These are phyloP conservation scores for Gardenia jasminoides DNA, from an alignment of 257 asterid genomes.

Conservation along the genomic window DNA sequence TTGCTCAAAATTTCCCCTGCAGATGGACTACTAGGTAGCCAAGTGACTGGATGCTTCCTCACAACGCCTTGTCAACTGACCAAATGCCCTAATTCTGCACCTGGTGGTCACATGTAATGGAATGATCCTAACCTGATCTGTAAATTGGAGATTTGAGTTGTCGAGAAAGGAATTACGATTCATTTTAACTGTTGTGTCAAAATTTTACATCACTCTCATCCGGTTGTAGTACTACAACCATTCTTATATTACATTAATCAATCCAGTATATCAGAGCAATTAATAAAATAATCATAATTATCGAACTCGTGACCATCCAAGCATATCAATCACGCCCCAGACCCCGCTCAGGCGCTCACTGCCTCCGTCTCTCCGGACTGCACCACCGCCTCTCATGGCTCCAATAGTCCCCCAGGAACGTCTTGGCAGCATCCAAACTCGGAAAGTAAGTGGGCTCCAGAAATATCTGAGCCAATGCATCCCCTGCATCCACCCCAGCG, in stretches of 20 bases:
- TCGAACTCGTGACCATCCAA: background rate
- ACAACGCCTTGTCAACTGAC: too few species aligned
- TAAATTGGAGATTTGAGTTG: too few species aligned
- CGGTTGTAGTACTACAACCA: conserved; percentile 2
- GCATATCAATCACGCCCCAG: background rate
- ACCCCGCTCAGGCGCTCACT: background rate
- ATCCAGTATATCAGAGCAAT: conserved; percentile 2
- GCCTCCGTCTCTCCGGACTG: conserved; percentile 10
- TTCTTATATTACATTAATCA: conserved; percentile 9
- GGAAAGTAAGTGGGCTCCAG: conserved; percentile 90
- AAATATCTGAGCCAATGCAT: conserved; percentile 60
- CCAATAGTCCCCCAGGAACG: conserved; percentile 81
- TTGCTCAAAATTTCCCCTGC: too few species aligned
- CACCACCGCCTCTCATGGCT: conserved; percentile 36
- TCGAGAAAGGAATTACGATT: background rate
- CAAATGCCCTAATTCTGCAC: too few species aligned
- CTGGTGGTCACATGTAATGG: too few species aligned
- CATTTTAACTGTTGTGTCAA: background rate
- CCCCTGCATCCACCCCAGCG: conserved; percentile 38
- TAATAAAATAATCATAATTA: background rate
- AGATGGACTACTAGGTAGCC: too few species aligned
- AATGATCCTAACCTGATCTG: too few species aligned
- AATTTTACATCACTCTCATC: conserved; percentile 3
- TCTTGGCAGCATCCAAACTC: conserved; percentile 90
- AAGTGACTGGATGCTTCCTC: too few species aligned